Evolutionary conservation across 306 rosid genomes (phyloP).

Genomic region (Abrus precatorius): DNA sequence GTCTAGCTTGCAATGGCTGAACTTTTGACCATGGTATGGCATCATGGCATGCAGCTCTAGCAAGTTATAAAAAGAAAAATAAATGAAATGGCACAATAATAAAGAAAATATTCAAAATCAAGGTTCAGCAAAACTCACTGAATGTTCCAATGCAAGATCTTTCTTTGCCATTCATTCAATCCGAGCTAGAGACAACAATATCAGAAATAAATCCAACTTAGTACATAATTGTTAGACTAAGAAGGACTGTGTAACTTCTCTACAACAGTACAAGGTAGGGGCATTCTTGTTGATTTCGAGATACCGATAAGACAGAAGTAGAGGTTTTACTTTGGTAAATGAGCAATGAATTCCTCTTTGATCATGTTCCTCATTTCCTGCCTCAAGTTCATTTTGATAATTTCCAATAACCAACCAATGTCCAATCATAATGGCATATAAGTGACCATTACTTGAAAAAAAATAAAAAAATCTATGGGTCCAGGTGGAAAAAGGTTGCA

Average conservation of each 20-base stretch:
- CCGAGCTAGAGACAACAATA: constrained; percentile 63
- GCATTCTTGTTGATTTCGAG: constrained; percentile 10
- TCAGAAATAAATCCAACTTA: constrained; percentile 25
- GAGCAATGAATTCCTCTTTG: constrained; percentile 64
- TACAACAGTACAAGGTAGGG: constrained; percentile 46
- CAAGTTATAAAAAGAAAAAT: background rate
- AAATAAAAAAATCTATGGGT: constrained; percentile 10
- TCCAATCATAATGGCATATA: constrained; percentile 37
- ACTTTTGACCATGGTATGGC: background rate
- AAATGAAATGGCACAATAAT: background rate
- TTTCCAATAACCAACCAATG: constrained; percentile 51
- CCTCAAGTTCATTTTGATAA: constrained; percentile 57
- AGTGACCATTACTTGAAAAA: constrained; percentile 14
- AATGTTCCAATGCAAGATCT: background rate
- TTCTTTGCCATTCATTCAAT: constrained; percentile 60
- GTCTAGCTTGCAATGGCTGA: background rate
- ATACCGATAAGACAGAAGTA: background rate
- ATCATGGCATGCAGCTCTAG: background rate
- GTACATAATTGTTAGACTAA: constrained; percentile 13
- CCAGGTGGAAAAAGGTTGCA: constrained; percentile 30
- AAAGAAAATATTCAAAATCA: background rate
- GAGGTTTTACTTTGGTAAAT: constrained; percentile 57
- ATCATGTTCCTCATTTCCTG: constrained; percentile 65
- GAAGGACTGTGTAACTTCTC: constrained; percentile 64
- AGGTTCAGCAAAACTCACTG: background rate